Evolutionary conservation across 208 protist species (phyloP).

Genomic region (Strigomonas galati): DNA sequence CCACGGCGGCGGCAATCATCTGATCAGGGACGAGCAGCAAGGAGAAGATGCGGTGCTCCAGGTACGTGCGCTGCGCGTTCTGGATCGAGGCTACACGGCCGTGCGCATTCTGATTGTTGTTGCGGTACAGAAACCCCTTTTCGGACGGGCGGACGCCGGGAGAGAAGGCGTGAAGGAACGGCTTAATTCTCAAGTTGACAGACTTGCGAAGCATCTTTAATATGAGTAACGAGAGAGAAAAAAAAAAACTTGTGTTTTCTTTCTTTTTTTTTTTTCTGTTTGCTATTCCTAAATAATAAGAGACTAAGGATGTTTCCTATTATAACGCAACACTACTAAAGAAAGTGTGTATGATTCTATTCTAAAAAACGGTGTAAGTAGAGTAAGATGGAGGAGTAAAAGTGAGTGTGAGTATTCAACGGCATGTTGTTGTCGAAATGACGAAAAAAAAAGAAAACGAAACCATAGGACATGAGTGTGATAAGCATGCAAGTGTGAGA

Average conservation of each 20-base stretch:
- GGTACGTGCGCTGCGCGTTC: slow-evolving; percentile 47
- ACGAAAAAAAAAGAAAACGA: slow-evolving; percentile 2
- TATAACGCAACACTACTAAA: not conserved
- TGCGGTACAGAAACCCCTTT: slow-evolving; percentile 87
- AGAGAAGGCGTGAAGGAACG: slow-evolving; percentile 80
- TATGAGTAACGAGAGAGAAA: slow-evolving; percentile 7
- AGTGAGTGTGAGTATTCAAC: not conserved
- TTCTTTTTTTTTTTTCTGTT: not conserved
- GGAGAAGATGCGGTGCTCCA: slow-evolving; percentile 50
- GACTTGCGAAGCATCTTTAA: slow-evolving; percentile 60
- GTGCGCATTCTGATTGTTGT: slow-evolving; percentile 84
- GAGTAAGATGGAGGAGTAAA: not conserved
- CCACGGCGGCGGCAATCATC: slow-evolving; percentile 30
- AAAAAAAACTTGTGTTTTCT: slow-evolving; percentile 1
- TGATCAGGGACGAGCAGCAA: slow-evolving; percentile 75
- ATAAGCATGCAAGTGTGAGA: not conserved
- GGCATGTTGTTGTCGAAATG: not conserved
- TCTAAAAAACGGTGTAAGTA: not conserved
- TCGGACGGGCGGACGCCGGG: slow-evolving; percentile 71
- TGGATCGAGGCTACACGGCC: slow-evolving; percentile 66
- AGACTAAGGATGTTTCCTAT: not conserved
- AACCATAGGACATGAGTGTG: not conserved
- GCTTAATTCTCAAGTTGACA: slow-evolving; percentile 45
- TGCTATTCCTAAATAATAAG: not conserved
- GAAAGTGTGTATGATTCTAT: not conserved